Evolutionary conservation across 768 basidiomycete genomes (phyloP).

Genomic region (Collybiopsis luxurians): DNA sequence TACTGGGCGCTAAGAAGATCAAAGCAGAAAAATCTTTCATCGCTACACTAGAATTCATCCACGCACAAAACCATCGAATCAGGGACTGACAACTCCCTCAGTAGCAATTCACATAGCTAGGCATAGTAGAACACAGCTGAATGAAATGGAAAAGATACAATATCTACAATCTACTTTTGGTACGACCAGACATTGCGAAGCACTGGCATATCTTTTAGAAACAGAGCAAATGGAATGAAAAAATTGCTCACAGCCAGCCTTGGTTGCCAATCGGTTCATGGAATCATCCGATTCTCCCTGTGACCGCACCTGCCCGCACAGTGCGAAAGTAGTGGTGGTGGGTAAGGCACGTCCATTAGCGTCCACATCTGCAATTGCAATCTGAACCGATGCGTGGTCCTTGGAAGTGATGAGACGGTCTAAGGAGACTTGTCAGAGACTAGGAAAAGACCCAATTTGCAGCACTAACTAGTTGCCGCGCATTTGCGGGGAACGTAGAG

Average conservation of each 20-base stretch:
- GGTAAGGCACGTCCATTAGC: constrained; percentile 75
- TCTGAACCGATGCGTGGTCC: constrained; percentile 98
- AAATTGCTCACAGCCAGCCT: constrained; percentile 80
- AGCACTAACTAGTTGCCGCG: constrained; percentile 86
- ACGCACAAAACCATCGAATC: no score
- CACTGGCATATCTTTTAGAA: constrained; percentile 46
- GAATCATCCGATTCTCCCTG: constrained; percentile 97
- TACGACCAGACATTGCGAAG: constrained; percentile 96
- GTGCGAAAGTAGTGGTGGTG: constrained; percentile 88
- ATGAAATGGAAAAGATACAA: background rate
- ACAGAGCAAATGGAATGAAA: background rate
- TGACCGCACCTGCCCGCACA: constrained; percentile 91
- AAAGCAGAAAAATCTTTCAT: no score
- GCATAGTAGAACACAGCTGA: background rate
- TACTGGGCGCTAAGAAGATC: no score
- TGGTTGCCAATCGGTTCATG: constrained; percentile 92
- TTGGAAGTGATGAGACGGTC: constrained; percentile 99
- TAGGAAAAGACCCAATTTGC: background rate
- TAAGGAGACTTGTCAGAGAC: constrained; percentile 26
- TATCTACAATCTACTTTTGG: constrained; percentile 66
- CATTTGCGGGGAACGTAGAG: constrained; percentile 99
- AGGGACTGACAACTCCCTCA: no score
- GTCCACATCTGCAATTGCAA: constrained; percentile 94
- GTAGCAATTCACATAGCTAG: background rate
- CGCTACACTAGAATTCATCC: no score